Base-by-base conservation (phyloP, 2,329 filamentous ascomycete genomes). In the Apiospora aurea region DNA sequence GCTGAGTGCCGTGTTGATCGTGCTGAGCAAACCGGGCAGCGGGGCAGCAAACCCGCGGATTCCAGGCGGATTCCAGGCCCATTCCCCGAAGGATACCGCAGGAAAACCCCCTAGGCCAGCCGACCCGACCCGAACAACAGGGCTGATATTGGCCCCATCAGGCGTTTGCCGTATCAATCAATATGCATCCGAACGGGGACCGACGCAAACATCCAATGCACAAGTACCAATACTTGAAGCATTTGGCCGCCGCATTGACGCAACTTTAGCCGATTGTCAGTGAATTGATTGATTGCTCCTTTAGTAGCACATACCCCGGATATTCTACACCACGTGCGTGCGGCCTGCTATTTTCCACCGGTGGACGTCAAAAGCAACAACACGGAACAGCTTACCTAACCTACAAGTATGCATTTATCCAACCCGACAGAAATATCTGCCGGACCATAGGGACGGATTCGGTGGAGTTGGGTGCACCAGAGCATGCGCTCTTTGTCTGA, bases 81-180 rank as follows among this genome's bases (percentile, higher is more conserved):
- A 26, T 29, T 38, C 43, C 44, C 66, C 66, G 66, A 68, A 68
- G 66, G 66, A 68, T 29, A 68, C 66, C 66, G 66, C 13, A 68
- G 66, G 66, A 24, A 47, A 68, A 4, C 2, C 11, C 8, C 44
- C 24, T 29, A 29, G 14, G 34, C 41, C n/a, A 68, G 66, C 66
- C 66, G 66, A 68, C 46, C 66, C 66, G 66, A 68, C 44, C 66
- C 66, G 66, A 67, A 26, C 44, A 21, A 24, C 57, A 64, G 57
- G 57, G 57, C 57, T 64, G 57, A 64, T 41, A 14, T 24, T 24
- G 41, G 53, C 29, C 49, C 29, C 51, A 29, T 26, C 24, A 57
- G 10, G 51, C 14, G 26, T 53, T 53, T 53, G 51, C 51, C 26
- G 41, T 43, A 43, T 43, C 10, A 16, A 24, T 53, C 41, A 29